A percentile compares a stretch with the other conserved stretches of the same genome.
Conservation (phyloP, 177 flowering plant species). For the Vitis hybrid region DNA sequence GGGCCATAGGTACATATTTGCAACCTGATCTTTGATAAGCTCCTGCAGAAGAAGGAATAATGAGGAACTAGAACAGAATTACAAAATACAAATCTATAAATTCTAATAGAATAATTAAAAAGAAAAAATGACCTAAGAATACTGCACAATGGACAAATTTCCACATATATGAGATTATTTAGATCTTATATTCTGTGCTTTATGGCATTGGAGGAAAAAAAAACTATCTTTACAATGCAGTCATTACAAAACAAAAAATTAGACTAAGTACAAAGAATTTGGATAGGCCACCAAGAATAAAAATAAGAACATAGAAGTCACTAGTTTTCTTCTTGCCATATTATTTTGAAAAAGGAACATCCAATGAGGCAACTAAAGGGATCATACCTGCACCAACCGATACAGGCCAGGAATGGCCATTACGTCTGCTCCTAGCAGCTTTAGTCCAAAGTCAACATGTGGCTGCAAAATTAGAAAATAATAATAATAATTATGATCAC, state of each 20-base stretch:
- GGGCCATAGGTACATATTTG: conserved; percentile 96
- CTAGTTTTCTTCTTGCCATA: background rate
- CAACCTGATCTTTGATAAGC: conserved; percentile 88
- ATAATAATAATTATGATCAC: background rate
- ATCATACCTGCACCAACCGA: conserved; percentile 56
- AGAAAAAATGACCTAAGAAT: too few relatives aligned
- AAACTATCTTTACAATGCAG: background rate
- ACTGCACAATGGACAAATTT: too few relatives aligned
- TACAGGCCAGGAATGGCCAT: conserved; percentile 76
- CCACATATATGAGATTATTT: background rate
- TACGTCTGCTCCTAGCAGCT: conserved; percentile 64
- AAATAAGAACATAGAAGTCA: background rate
- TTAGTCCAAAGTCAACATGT: conserved; percentile 75
- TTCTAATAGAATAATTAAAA: too few relatives aligned
- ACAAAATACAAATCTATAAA: background rate
- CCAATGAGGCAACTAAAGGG: background rate
- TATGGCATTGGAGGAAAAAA: background rate
- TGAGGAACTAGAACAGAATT: background rate
- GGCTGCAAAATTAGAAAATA: conserved; percentile 44
- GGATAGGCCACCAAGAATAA: background rate
- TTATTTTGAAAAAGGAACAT: background rate
- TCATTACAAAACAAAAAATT: background rate
- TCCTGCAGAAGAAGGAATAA: conserved; percentile 46
- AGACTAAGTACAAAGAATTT: background rate
- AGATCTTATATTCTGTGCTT: background rate